Evolutionary conservation across 345 rosid genomes (phyloP).

Genomic region (Eucalyptus urophylla): DNA sequence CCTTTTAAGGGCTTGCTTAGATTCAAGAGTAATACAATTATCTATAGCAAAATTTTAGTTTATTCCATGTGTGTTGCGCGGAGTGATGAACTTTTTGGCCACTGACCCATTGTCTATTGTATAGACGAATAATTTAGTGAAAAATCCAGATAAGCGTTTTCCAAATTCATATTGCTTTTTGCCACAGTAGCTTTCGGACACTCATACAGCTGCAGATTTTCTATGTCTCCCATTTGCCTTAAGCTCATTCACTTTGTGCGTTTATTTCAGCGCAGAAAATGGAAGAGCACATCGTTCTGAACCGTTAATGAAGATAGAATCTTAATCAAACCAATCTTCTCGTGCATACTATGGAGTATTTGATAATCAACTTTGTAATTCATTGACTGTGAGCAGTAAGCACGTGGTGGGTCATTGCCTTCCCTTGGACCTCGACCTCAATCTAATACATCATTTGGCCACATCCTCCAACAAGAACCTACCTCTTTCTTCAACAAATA

Average conservation of each 20-base stretch:
- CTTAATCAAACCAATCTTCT: no score
- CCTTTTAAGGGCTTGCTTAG: accelerated
- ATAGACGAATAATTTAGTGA: not conserved
- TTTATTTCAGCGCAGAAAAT: not conserved
- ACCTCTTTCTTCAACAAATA: not conserved
- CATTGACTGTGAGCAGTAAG: no score
- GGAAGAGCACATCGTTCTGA: not conserved
- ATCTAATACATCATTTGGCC: not conserved
- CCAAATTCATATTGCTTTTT: not conserved
- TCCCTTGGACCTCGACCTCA: not conserved
- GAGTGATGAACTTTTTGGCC: not conserved
- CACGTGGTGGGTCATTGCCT: no score
- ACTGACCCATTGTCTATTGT: no score
- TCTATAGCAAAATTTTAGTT: not conserved
- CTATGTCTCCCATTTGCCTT: not conserved
- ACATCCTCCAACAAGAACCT: not conserved
- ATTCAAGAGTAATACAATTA: not conserved
- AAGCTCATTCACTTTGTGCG: not conserved
- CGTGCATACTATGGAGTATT: not conserved
- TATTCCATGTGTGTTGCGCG: accelerated
- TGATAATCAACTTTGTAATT: no score
- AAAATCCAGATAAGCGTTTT: not conserved
- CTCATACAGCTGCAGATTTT: not conserved
- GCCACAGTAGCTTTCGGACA: not conserved
- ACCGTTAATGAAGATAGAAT: not conserved